These are phyloP conservation scores for Fusarium foetens DNA, from an alignment of 2,329 filamentous ascomycete genomes.

Conservation along the genomic window DNA sequence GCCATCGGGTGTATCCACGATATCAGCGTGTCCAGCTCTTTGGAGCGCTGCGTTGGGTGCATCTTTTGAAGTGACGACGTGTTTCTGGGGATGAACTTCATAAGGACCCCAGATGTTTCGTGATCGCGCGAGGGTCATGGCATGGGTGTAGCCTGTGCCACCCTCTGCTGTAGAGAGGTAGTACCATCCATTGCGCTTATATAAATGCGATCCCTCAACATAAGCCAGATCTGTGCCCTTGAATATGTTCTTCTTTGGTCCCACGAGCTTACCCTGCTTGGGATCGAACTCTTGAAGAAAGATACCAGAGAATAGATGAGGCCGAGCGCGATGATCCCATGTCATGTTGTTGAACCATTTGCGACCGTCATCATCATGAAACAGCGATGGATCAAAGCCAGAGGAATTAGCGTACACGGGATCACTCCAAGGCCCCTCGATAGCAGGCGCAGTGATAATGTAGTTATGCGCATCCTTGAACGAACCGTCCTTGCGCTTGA, in stretches of 20 bases:
- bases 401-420: conserved; percentile 68
- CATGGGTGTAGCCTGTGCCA: conserved; percentile 69
- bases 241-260: conserved; percentile 66
- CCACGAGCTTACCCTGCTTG: conserved; percentile 60
- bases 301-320: conserved; percentile 65
- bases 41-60: conserved; percentile 61
- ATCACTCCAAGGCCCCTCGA: conserved; percentile 71
- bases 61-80: conserved; percentile 66
- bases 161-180: conserved; percentile 70
- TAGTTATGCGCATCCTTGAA: conserved; percentile 74
- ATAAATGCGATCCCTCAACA: conserved; percentile 68
- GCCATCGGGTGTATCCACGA: conserved; percentile 65
- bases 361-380: conserved; percentile 65
- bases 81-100: conserved; percentile 66
- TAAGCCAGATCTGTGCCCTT: conserved; percentile 64
- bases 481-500: conserved; percentile 73
- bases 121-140: conserved; percentile 67
- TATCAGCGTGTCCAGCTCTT: conserved; percentile 63
- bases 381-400: conserved; percentile 70
- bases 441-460: conserved; percentile 63
- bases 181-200: conserved; percentile 68
- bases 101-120: conserved; percentile 69
- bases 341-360: conserved; percentile 70
- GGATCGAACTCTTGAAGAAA: conserved; percentile 67
- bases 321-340: conserved; percentile 63